Conservation (phyloP, 106 monocot species). For the Iris macrosiphon region DNA sequence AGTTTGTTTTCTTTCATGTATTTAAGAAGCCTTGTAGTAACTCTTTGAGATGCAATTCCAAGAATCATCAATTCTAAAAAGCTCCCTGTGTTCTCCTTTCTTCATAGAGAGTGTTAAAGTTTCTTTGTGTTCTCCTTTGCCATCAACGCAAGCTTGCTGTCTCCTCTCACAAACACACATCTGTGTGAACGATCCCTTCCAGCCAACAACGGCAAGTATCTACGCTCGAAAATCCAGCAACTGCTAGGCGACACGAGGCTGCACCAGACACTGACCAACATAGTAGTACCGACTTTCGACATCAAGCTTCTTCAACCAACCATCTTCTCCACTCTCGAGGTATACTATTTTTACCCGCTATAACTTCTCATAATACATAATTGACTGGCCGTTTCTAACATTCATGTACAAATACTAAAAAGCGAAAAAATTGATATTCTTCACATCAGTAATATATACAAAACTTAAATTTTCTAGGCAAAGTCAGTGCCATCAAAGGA, state of each 20-base stretch:
- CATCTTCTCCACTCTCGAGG: slow-evolving; percentile 48
- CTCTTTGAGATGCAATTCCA: too few species aligned
- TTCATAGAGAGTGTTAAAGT: too few species aligned
- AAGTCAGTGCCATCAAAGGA: slow-evolving; percentile 2
- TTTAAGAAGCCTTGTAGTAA: too few species aligned
- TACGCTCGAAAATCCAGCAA: slow-evolving; percentile 23
- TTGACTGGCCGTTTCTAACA: too few species aligned
- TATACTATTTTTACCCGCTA: background rate
- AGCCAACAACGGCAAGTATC: slow-evolving; percentile 44
- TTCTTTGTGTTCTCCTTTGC: too few species aligned
- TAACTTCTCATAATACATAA: too few species aligned
- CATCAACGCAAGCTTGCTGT: too few species aligned
- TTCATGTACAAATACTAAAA: background rate
- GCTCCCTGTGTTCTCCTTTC: too few species aligned
- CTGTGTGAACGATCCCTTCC: too few species aligned
- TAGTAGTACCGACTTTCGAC: slow-evolving; percentile 48
- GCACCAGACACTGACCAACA: slow-evolving; percentile 32
- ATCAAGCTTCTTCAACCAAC: slow-evolving; percentile 41
- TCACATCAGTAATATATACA: background rate
- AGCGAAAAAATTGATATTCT: background rate
- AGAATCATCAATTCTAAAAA: too few species aligned
- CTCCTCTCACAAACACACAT: too few species aligned
- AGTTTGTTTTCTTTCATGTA: too few species aligned
- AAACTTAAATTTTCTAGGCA: slow-evolving; percentile 7
- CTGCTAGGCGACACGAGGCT: slow-evolving; percentile 26